Evolutionary conservation across 164 flowering plant genomes (phyloP), one percentile per base, ranked within the genome.

Genomic region (Sextonia rubra): DNA sequence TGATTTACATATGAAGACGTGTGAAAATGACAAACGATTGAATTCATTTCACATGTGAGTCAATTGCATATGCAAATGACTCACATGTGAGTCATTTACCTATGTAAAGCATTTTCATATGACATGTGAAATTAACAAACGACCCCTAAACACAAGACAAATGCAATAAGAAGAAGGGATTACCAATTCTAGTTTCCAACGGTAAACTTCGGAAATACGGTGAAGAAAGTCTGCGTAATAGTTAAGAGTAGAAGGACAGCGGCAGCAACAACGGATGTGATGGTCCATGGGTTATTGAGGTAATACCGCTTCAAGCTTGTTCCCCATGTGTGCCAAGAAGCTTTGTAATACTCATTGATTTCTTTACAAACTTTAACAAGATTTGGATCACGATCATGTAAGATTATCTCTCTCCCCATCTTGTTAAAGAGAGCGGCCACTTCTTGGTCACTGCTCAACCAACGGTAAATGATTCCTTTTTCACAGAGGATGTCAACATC

Each of bases 401-500:
- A 15, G 25, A 17, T 6, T n/a, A 30, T 17, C 5, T 56, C 72
- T 4, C 61, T 56, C 12, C 64, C 47, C 15, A 69, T 60, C 24
- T 20, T 30, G 20, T 56, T 58, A 24, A 69, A 56, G 26, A 69
- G 64, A 56, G 32, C 37, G 9, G 48, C 37, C 22, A 69, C 48
- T 1, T 69, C 47, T 20, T 69, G 32, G 4, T 69, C 72, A 20
- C 23, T 27, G 18, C 62, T 61, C 62, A 69, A 25, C 24, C 47
- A 27, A 25, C 52, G 49, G 2, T 14, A 1, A 17, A 58, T 56
- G 47, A 55, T 69, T 17, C 23, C 47, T 17, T 20, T 12, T 11
- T 20, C 24, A 22, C 72, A 25, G 6, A 69, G 64, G 18, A 69
- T 20, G 8, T n/a, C 25, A 9, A 69, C 72, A 58, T 69, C 72